These are phyloP conservation scores for Coemansia sp. DNA, from an alignment of 192 early-diverging fungal species.

Conservation along the genomic window DNA sequence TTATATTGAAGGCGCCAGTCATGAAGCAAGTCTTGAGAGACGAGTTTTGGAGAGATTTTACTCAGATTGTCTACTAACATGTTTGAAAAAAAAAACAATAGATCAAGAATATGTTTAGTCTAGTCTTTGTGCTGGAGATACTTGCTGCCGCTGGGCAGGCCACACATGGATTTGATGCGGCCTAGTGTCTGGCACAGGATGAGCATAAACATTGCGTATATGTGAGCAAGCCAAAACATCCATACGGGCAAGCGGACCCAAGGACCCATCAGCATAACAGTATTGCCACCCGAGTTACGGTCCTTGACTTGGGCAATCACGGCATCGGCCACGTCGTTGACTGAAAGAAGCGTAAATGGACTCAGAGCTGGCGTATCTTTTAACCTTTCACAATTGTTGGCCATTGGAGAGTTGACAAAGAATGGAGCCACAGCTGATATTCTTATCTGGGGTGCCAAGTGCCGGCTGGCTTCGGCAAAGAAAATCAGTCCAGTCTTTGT, in stretches of 20 bases:
- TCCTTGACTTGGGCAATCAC: slow-evolving; percentile 29
- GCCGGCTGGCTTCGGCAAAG: slow-evolving; percentile 27
- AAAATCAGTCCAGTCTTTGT: slow-evolving; percentile 33
- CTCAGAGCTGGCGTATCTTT: neutral
- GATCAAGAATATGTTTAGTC: neutral
- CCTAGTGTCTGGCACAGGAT: slow-evolving; percentile 11
- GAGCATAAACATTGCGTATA: neutral
- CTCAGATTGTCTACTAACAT: slow-evolving; percentile 37
- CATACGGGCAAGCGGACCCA: slow-evolving; percentile 34
- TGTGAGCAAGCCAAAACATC: slow-evolving; percentile 11
- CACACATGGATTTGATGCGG: neutral
- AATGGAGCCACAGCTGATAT: slow-evolving; percentile 33
- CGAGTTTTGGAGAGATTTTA: slow-evolving; percentile 43
- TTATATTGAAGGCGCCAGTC: slow-evolving; percentile 38
- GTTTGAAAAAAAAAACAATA: neutral
- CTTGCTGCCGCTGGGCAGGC: slow-evolving; percentile 16
- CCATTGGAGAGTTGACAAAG: slow-evolving; percentile 39
- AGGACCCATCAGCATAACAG: slow-evolving; percentile 29
- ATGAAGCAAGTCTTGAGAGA: slow-evolving; percentile 39
- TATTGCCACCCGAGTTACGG: slow-evolving; percentile 25
- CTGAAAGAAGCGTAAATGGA: slow-evolving; percentile 9
- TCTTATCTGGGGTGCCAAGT: slow-evolving; percentile 29
- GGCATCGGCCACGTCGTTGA: slow-evolving; percentile 35
- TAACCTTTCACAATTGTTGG: neutral
- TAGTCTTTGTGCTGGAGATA: slow-evolving; percentile 10